A percentile compares a stretch with the other conserved stretches of the same genome.
Conservation (phyloP, 2,329 filamentous ascomycete species). For the Talaromyces marneffei region DNA sequence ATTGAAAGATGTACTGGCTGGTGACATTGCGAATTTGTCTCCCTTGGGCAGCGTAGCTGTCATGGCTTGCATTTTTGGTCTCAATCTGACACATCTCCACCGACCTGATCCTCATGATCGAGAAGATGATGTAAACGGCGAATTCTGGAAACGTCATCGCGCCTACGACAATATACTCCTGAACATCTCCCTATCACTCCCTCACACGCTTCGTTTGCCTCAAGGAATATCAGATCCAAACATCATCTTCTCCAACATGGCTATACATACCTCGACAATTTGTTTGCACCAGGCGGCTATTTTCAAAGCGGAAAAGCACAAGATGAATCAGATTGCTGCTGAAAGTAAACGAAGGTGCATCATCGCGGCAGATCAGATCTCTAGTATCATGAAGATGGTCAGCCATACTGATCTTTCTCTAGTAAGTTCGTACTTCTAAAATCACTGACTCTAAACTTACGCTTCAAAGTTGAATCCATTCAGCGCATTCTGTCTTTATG, state of each 20-base stretch:
- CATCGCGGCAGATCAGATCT: slow-evolving; percentile 86
- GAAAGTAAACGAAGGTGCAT: slow-evolving; percentile 93
- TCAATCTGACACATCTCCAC: slow-evolving; percentile 86
- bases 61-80: slow-evolving; percentile 83
- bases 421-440: slow-evolving; percentile 55
- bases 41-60: slow-evolving; percentile 74
- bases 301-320: slow-evolving; percentile 90
- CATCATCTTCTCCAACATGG: slow-evolving; percentile 92
- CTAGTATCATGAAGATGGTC: slow-evolving; percentile 90
- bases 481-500: slow-evolving; percentile 90
- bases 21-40: slow-evolving; percentile 66
- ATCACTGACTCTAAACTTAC: background rate
- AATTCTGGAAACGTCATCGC: slow-evolving; percentile 92
- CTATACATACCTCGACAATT: slow-evolving; percentile 91
- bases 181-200: slow-evolving; percentile 79
- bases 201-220: slow-evolving; percentile 72
- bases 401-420: slow-evolving; percentile 79
- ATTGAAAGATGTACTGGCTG: slow-evolving; percentile 50
- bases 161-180: slow-evolving; percentile 84
- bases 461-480: slow-evolving; percentile 80
- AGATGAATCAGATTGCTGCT: slow-evolving; percentile 66
- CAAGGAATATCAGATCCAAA: slow-evolving; percentile 71
- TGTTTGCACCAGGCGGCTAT: slow-evolving; percentile 98
- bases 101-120: slow-evolving; percentile 74
- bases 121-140: slow-evolving; percentile 82